Evolutionary conservation across 164 flowering plant genomes (phyloP).

Genomic region (Saururus chinensis): DNA sequence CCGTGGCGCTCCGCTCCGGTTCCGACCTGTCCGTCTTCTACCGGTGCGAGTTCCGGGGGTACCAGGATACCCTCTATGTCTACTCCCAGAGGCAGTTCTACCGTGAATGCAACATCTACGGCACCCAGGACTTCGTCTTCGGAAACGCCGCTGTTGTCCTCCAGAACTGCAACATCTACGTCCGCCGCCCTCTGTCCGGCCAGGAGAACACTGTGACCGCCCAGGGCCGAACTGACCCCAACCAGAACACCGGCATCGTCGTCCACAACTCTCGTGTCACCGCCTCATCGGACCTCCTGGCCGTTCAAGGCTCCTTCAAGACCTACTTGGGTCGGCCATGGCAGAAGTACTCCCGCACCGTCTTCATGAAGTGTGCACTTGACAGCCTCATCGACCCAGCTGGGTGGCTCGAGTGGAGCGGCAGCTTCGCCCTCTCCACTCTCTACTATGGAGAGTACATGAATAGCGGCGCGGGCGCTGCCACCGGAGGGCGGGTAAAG

Average conservation of each 20-base stretch:
- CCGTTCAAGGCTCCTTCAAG: slow-evolving; percentile 11
- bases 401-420: slow-evolving; percentile 55
- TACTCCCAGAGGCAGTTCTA: slow-evolving; percentile 54
- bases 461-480: slow-evolving; percentile 41
- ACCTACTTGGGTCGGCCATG: slow-evolving; percentile 55
- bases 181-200: slow-evolving; percentile 23
- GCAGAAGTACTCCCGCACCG: slow-evolving; percentile 46
- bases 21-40: slow-evolving; percentile 40
- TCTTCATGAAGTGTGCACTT: slow-evolving; percentile 30
- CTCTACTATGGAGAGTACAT: slow-evolving; percentile 49
- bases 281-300: slow-evolving; percentile 17
- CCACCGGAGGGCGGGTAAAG: slow-evolving; percentile 29
- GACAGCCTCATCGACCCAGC: slow-evolving; percentile 27
- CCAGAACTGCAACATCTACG: slow-evolving; percentile 42
- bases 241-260: slow-evolving; percentile 45
- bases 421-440: slow-evolving; percentile 29
- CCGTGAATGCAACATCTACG: slow-evolving; percentile 42
- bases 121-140: slow-evolving; percentile 56
- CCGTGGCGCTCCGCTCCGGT: slow-evolving; percentile 47
- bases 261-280: slow-evolving; percentile 28
- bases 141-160: slow-evolving; percentile 41
- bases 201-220: slow-evolving; percentile 50
- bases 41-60: slow-evolving; percentile 48
- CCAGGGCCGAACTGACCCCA: slow-evolving; percentile 36
- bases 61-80: slow-evolving; percentile 55